A percentile compares a stretch with the other conserved stretches of the same genome.
Conservation (phyloP, 2,329 filamentous ascomycete species). For the Pseudogymnoascus sp. region DNA sequence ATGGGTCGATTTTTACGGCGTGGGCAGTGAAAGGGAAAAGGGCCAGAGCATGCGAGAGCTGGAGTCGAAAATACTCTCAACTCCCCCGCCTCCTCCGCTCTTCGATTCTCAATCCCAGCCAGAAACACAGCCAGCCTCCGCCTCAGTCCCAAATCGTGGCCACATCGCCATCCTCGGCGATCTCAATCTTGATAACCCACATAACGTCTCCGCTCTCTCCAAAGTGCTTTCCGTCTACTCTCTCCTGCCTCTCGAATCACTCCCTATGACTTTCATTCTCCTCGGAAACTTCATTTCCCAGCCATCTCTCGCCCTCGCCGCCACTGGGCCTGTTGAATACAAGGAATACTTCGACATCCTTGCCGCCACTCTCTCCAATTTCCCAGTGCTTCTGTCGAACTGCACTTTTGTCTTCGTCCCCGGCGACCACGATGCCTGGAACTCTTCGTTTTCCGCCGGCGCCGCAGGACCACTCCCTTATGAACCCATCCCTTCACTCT, state of each 20-base stretch:
- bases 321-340: constrained; percentile 79
- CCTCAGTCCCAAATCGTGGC: constrained; percentile 30
- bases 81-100: constrained; percentile 24
- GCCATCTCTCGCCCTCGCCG: constrained; percentile 58
- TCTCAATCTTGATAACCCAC: constrained; percentile 75
- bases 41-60: constrained; percentile 66
- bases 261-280: constrained; percentile 72
- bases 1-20: constrained; percentile 92
- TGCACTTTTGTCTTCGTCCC: constrained; percentile 89
- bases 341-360: constrained; percentile 92
- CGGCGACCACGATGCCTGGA: constrained; percentile 97
- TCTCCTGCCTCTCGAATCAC: constrained; percentile 50
- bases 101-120: background rate
- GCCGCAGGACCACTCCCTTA: constrained; percentile 62
- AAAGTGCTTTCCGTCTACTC: constrained; percentile 72
- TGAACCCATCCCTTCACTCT: constrained; percentile 72
- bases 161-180: constrained; percentile 74
- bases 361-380: constrained; percentile 74
- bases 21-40: constrained; percentile 79
- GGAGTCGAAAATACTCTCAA: constrained; percentile 24
- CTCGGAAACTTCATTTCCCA: constrained; percentile 74
- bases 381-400: constrained; percentile 66
- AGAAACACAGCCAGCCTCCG: background rate
- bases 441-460: constrained; percentile 72
- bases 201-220: constrained; percentile 70